Evolutionary conservation across 1,284 basidiomycete genomes (phyloP).

Genomic region (Rhizopogon parksii): DNA sequence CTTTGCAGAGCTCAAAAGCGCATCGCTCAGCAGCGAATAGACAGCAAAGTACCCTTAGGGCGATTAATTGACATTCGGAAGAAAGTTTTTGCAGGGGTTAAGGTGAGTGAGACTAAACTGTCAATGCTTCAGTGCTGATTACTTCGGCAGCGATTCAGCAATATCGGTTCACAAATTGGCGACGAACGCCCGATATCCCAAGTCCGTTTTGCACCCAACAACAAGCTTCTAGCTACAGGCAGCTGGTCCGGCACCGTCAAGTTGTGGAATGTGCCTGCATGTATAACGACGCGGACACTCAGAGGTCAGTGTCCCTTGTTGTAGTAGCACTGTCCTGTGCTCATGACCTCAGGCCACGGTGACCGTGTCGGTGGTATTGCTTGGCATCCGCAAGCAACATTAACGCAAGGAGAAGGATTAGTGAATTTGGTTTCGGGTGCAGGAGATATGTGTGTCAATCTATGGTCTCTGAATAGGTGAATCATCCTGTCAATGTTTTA

Average conservation of each 20-base stretch:
- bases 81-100: conserved; percentile 82
- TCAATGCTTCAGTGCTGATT: conserved; percentile 2
- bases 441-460: conserved; percentile 77
- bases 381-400: conserved; percentile 93
- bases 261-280: conserved; percentile 90
- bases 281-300: conserved; percentile 68
- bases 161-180: conserved; percentile 95
- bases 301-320: conserved; percentile 42
- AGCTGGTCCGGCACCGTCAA: conserved; percentile 96
- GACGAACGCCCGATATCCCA: conserved; percentile 92
- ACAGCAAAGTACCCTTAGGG: conserved; percentile 84
- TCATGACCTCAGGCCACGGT: conserved; percentile 56
- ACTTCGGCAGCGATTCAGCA: conserved; percentile 67
- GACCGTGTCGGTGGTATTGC: conserved; percentile 94
- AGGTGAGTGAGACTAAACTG: conserved; percentile 41
- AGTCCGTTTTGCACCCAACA: conserved; percentile 93
- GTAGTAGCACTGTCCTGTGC: not conserved
- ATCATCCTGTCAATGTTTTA: conserved; percentile 12
- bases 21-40: conserved; percentile 81
- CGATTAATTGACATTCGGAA: conserved; percentile 88
- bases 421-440: conserved; percentile 91
- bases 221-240: conserved; percentile 81
- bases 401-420: conserved; percentile 60
- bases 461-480: conserved; percentile 87
- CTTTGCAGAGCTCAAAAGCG: conserved; percentile 84